These are phyloP conservation scores for Candida quercuum DNA, from an alignment of 805 yeast genomes.

Conservation along the genomic window DNA sequence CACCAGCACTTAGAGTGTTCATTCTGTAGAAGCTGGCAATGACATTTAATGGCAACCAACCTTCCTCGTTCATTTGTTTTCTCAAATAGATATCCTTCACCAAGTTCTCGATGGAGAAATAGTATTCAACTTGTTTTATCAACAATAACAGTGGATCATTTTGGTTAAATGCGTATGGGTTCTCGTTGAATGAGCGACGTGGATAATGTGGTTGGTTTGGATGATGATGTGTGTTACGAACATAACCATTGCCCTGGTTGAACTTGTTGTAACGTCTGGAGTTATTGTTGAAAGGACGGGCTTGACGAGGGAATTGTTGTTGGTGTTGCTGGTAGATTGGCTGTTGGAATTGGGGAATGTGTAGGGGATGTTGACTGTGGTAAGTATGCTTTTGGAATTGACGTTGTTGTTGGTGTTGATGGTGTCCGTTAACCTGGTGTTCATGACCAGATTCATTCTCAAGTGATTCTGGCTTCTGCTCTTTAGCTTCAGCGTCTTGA, in stretches of 20 bases:
- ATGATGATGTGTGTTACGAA: slow-evolving; percentile 5
- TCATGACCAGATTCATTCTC: too few species aligned
- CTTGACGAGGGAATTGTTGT: slow-evolving; percentile 16
- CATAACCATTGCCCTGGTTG: slow-evolving; percentile 9
- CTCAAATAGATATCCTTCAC: slow-evolving; percentile 80
- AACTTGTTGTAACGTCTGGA: slow-evolving; percentile 18
- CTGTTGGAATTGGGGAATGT: slow-evolving; percentile 6
- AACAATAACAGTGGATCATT: slow-evolving; percentile 18
- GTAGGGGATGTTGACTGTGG: slow-evolving; percentile 3
- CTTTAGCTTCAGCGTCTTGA: slow-evolving; percentile 3
- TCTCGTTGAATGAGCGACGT: slow-evolving; percentile 5
- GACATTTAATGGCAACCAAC: slow-evolving; percentile 60
- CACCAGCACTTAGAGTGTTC: slow-evolving; percentile 56
- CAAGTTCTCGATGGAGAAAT: slow-evolving; percentile 83
- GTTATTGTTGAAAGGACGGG: slow-evolving; percentile 20
- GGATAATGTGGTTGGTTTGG: slow-evolving; percentile 1
- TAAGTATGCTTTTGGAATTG: too few species aligned
- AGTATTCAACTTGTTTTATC: slow-evolving; percentile 75
- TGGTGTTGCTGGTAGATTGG: slow-evolving; percentile 6
- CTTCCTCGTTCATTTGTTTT: slow-evolving; percentile 71
- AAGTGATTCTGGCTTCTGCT: slow-evolving; percentile 9
- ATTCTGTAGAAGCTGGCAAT: slow-evolving; percentile 75
- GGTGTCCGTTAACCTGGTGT: too few species aligned
- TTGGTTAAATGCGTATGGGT: slow-evolving; percentile 7
- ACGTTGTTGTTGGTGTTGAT: slow-evolving; percentile 6